Evolutionary conservation across 345 rosid species (phyloP).

Genomic region (Eucalyptus tenuipes): DNA sequence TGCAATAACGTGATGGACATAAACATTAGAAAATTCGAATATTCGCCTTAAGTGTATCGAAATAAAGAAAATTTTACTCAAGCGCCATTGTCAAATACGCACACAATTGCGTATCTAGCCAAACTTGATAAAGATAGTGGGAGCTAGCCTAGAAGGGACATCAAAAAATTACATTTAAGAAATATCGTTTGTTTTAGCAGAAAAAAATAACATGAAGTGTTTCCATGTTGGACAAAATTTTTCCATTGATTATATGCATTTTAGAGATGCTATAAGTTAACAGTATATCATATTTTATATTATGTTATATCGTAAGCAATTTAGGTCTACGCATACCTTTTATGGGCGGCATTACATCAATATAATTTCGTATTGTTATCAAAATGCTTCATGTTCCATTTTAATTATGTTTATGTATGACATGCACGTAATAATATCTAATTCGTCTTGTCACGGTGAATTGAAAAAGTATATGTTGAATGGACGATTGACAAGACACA

Average conservation of each 20-base stretch:
- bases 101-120: neutral
- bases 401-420: neutral
- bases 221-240: neutral
- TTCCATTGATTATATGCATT: neutral
- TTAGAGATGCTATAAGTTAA: neutral
- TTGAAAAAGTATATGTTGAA: neutral
- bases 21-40: neutral
- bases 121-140: neutral
- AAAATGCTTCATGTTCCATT: neutral
- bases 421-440: neutral
- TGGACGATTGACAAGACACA: neutral
- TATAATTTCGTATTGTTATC: neutral
- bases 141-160: neutral
- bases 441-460: neutral
- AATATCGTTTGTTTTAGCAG: neutral
- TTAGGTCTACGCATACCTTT: neutral
- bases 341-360: fast-evolving
- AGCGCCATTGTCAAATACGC: neutral
- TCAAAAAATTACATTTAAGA: too few relatives aligned
- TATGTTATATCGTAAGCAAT: too few relatives aligned
- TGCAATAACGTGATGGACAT: neutral
- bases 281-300: too few relatives aligned
- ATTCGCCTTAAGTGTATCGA: too few relatives aligned
- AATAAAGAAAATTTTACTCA: neutral
- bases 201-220: too few relatives aligned